Conservation (phyloP, 2,329 filamentous ascomycete genomes). For the Herpotrichia juniperi region DNA sequence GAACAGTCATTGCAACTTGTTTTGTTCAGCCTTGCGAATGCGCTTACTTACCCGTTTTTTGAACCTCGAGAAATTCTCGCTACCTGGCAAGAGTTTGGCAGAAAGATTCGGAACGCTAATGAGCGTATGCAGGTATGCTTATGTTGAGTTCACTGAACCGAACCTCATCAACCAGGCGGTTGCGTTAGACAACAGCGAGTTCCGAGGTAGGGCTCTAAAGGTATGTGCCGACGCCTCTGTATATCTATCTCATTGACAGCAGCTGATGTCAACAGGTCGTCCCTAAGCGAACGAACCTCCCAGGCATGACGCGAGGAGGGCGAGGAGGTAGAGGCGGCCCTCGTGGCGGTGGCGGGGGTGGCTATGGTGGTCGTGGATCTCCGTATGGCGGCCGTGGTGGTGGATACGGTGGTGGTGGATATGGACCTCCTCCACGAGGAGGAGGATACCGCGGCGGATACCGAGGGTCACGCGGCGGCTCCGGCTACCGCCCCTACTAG, state of each 20-base stretch:
- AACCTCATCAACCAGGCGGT: slow-evolving; percentile 91
- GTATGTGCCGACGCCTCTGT: slow-evolving; percentile 55
- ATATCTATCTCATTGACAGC: background rate
- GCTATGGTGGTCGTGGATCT: slow-evolving; percentile 60
- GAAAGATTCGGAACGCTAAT: slow-evolving; percentile 61
- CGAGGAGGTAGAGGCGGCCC: slow-evolving; percentile 62
- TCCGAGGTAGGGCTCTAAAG: slow-evolving; percentile 95
- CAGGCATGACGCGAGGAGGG: slow-evolving; percentile 86
- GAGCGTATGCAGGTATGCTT: slow-evolving; percentile 79
- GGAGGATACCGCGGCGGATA: slow-evolving; percentile 51
- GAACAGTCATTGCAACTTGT: background rate
- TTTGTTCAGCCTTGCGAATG: background rate
- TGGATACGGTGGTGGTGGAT: slow-evolving; percentile 50
- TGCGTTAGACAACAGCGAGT: slow-evolving; percentile 94
- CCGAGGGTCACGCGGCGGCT: slow-evolving; percentile 33
- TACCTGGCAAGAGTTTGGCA: slow-evolving; percentile 63
- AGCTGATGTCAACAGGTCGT: slow-evolving; percentile 62
- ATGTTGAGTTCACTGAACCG: slow-evolving; percentile 97
- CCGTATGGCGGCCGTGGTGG: slow-evolving; percentile 51
- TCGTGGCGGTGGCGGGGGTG: slow-evolving; percentile 44
- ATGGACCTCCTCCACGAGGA: slow-evolving; percentile 42
- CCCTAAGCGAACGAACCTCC: slow-evolving; percentile 95
- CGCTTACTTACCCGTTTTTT: slow-evolving; percentile 12
- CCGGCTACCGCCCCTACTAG: slow-evolving; percentile 40
- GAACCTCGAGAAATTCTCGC: slow-evolving; percentile 46